Conservation (phyloP, 2,329 filamentous ascomycete genomes). For the Colletotrichum musae region DNA sequence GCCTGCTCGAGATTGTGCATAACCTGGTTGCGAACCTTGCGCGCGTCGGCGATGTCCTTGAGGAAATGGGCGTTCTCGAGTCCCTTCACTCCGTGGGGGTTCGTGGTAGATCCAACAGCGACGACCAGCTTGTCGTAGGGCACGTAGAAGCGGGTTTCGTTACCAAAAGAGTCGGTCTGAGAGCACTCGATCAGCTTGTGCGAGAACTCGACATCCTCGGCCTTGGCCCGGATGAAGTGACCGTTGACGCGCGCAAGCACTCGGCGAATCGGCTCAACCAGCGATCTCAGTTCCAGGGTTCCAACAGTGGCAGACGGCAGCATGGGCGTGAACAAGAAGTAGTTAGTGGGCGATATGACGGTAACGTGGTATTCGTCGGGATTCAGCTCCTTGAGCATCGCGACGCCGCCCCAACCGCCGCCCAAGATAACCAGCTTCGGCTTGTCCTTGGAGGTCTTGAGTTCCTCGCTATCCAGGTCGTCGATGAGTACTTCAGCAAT, state of each 20-base stretch:
- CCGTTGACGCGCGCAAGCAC: conserved; percentile 85
- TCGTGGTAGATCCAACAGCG: conserved; percentile 91
- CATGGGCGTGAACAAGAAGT: conserved; percentile 99
- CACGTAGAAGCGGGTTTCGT: conserved; percentile 88
- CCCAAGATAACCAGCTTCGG: conserved; percentile 93
- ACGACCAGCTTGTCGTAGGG: conserved; percentile 98
- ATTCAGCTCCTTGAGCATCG: conserved; percentile 89
- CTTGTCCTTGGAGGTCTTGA: conserved; percentile 83
- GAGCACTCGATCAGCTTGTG: conserved; percentile 91
- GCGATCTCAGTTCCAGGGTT: conserved; percentile 88
- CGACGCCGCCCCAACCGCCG: conserved; percentile 95
- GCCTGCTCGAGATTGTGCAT: conserved; percentile 91
- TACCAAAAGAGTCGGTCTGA: conserved; percentile 78
- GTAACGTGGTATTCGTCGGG: conserved; percentile 96
- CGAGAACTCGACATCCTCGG: conserved; percentile 92
- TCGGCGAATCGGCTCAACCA: conserved; percentile 92
- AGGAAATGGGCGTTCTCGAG: conserved; percentile 95
- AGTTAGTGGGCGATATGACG: conserved; percentile 93
- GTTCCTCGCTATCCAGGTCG: conserved; percentile 84
- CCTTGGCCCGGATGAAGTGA: conserved; percentile 90
- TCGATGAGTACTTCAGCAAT: conserved; percentile 91
- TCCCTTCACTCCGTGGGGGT: conserved; percentile 95
- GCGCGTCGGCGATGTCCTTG: conserved; percentile 94
- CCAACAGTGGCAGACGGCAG: conserved; percentile 96
- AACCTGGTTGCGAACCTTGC: conserved; percentile 88